Evolutionary conservation across 257 asterid species (phyloP), one percentile per base, ranked within the genome.

Genomic region (Pogostemon cablin): DNA sequence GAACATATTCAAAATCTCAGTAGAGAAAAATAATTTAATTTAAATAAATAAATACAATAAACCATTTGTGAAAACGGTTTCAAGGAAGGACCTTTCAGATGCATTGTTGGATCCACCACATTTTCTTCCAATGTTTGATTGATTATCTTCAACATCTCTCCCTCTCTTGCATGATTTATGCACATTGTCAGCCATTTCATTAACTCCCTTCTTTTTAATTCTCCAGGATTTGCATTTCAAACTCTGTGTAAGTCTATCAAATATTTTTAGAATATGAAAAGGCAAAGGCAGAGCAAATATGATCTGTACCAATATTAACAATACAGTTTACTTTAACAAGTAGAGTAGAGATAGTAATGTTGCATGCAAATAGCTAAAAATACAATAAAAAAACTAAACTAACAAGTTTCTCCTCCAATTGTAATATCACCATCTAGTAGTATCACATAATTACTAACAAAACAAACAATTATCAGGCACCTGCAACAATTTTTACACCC

Each of bases 181-280:
- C 59, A 39, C 66, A 71, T 46, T 20, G 37, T 38, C 58, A 62
- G 46, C 62, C 11, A n/a, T 65, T 42, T 25, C 62, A 41, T 77
- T 75, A 68, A 62, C 69, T 42, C 71, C 69, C 66, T 42, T 76
- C 75, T 67, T 78, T 65, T 67, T 41, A 32, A 77, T 80, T 69
- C 59, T 68, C 15, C 40, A 52, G 47, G 48, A 58, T 60, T 63
- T 76, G 49, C 78, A 72, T 62, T 77, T 56, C 69, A 59, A 69
- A 62, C 78, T 82, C 78, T 82, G 87, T 65, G 70, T 67, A 60
- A 84, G 78, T 79, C 69, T 65, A 37, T 38, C 48, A 77, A 49
- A n/a, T 43, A 69, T 25, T 64, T 53, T 77, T 43, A 77, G 80
- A 69, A 75, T 61, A 39, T 48, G 9, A 35, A 25, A 43, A 20